phyloP scores from a whole-genome alignment of 805 yeast genomes.

The Candida insectorum region DNA sequence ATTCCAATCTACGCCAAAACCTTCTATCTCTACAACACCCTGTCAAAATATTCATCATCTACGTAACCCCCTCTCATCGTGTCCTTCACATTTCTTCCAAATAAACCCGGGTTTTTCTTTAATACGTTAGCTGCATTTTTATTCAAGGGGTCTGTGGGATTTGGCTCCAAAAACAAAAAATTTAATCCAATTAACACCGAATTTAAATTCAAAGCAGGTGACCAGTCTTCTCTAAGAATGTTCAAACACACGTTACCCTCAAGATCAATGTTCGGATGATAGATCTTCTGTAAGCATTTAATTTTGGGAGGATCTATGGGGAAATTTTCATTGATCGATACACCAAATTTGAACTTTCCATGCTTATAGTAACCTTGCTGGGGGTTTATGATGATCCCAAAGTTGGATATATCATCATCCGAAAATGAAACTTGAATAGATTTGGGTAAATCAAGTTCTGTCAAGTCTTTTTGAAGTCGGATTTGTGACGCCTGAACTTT shows the following conservation, averaged over 20 bases:
- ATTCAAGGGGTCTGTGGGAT: constrained; percentile 88
- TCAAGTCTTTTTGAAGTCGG: constrained; percentile 71
- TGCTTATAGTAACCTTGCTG: constrained; percentile 67
- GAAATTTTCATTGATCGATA: constrained; percentile 64
- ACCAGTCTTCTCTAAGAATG: constrained; percentile 93
- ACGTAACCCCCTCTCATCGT: constrained; percentile 76
- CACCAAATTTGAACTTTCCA: constrained; percentile 71
- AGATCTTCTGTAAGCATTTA: constrained; percentile 64
- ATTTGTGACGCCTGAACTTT: constrained; percentile 59
- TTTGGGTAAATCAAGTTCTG: constrained; percentile 62
- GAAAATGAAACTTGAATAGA: constrained; percentile 52
- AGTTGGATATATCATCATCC: constrained; percentile 57
- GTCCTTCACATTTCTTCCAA: constrained; percentile 52
- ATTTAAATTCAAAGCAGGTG: constrained; percentile 83
- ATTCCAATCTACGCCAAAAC: no score
- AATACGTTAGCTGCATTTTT: constrained; percentile 74
- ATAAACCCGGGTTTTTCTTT: constrained; percentile 37
- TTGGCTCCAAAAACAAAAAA: constrained; percentile 85
- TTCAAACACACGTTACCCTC: constrained; percentile 91
- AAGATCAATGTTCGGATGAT: constrained; percentile 90
- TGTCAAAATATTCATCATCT: constrained; percentile 58
- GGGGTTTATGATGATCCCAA: constrained; percentile 57
- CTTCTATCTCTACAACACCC: no score
- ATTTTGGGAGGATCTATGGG: constrained; percentile 95
- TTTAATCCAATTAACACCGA: constrained; percentile 81